phyloP scores from a whole-genome alignment of 2,329 filamentous ascomycete genomes.

The Canariomyces notabilis region DNA sequence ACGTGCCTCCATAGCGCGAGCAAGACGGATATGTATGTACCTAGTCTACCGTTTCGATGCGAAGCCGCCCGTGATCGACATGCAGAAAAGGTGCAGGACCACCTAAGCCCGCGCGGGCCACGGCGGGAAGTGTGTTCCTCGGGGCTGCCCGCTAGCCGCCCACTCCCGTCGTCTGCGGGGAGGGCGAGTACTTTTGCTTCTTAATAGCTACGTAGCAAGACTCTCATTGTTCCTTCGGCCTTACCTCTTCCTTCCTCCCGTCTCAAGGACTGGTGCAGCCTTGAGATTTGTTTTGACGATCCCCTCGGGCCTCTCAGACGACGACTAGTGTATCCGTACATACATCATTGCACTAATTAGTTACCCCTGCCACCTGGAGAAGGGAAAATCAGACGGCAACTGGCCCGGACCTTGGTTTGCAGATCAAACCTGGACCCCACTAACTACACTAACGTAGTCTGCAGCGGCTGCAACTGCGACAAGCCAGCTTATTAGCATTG shows the following conservation, averaged over 20 bases:
- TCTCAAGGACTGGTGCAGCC: neutral
- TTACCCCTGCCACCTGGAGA: neutral
- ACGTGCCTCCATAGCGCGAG: neutral
- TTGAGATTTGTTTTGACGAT: neutral
- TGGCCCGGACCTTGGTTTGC: conserved; percentile 12
- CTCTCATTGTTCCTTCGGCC: neutral
- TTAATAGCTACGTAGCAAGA: no score
- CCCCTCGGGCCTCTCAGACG: no score
- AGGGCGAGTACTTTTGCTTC: conserved; percentile 1
- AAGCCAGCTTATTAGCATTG: neutral
- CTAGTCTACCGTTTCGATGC: neutral
- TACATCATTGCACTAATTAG: no score
- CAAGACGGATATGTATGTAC: neutral
- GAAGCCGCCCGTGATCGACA: conserved; percentile 18
- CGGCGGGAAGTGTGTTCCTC: neutral
- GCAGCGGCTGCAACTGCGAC: no score
- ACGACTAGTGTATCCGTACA: no score
- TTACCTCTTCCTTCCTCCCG: neutral
- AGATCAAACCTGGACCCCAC: conserved; percentile 20
- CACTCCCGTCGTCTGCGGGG: neutral
- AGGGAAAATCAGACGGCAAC: conserved; percentile 10
- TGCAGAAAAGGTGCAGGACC: conserved; percentile 15
- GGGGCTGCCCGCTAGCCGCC: conserved; percentile 4
- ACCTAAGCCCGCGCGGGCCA: no score
- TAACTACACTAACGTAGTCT: no score